Base-by-base conservation (phyloP, 495 filamentous ascomycete genomes). In the Talaromyces nanjingensis region DNA sequence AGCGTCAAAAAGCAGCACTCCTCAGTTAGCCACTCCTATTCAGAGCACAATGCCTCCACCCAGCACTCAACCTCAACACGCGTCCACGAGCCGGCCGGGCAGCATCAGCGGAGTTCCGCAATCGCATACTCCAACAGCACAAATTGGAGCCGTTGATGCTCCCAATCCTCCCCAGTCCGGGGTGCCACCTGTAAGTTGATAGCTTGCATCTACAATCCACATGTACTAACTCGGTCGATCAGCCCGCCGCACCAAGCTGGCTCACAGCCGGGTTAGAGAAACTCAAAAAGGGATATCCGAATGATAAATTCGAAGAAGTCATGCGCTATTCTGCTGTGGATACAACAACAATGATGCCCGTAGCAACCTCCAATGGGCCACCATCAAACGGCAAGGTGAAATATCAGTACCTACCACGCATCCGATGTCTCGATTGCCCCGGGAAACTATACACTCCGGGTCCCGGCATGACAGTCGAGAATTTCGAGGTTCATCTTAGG, bases 371-470 rank as follows among this genome's bases (percentile, higher is more conserved):
- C 12, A 73, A 82, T 59, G 74, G 76, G 16, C 77, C 80, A 52
- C 74, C 82, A 24, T 74, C 84, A 4, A 69, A 73, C 8, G 71
- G 76, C 62, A 77, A 72, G 61, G 73, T 89, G 64, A 88, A 89
- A 74, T 89, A 85, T 52, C 84, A 88, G 73, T 96, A 85, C 65
- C 79, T 96, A 45, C 92, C 94, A 1, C 84, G 94, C 31, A 96
- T 97, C 62, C 83, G 88, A 37, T 98, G 94, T 70, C 83, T 86
- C 49, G 94, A 97, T 71, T 97, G 94, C 74, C 90, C 93, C 2
- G 91, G 92, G 37, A 97, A 97, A 72, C 76, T 96, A 33, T 98
- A 98, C 72, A 96, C 89, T 0, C 89, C 91, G 1, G 89, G 90
- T 0, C 93, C 93, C 0, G 91, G 86, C 24, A 87, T 82, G 70